phyloP scores from a whole-genome alignment of 1,139 yeast species.

The Debaryomyces fabryi region DNA sequence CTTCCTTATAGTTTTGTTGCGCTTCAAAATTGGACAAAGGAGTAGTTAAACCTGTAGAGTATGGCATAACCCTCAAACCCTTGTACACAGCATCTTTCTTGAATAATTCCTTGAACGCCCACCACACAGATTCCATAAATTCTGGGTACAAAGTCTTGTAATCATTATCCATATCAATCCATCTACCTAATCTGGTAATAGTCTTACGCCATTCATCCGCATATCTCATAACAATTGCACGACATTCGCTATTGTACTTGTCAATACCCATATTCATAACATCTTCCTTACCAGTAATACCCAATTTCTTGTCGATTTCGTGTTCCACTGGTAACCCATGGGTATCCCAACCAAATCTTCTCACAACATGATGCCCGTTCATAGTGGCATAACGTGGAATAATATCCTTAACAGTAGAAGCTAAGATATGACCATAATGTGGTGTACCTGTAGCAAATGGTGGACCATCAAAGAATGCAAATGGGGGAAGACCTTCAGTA shows the following conservation, averaged over 20 bases:
- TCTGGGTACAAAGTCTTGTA: conserved; percentile 94
- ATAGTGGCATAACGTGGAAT: conserved; percentile 97
- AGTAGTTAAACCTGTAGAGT: conserved; percentile 95
- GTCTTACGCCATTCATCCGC: conserved; percentile 94
- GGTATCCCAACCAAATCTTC: conserved; percentile 99
- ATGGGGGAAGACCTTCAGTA: conserved; percentile 83
- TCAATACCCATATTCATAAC: conserved; percentile 93
- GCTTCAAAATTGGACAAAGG: conserved; percentile 98
- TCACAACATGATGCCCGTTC: conserved; percentile 95
- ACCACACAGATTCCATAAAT: conserved; percentile 98
- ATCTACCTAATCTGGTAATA: conserved; percentile 92
- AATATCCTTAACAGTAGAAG: conserved; percentile 95
- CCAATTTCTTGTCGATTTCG: conserved; percentile 96
- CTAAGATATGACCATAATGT: conserved; percentile 95
- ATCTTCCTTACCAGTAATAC: conserved; percentile 90
- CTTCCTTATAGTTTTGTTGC: conserved; percentile 97
- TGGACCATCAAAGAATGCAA: conserved; percentile 97
- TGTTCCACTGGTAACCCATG: conserved; percentile 99
- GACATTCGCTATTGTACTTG: conserved; percentile 91
- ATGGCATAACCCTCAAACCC: conserved; percentile 98
- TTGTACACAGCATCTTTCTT: conserved; percentile 87
- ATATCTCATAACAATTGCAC: conserved; percentile 96
- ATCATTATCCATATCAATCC: conserved; percentile 99
- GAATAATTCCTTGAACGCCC: conserved; percentile 91
- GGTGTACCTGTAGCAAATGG: conserved; percentile 99